phyloP scores from a whole-genome alignment of 768 basidiomycete species.

The Lactarius sp. region DNA sequence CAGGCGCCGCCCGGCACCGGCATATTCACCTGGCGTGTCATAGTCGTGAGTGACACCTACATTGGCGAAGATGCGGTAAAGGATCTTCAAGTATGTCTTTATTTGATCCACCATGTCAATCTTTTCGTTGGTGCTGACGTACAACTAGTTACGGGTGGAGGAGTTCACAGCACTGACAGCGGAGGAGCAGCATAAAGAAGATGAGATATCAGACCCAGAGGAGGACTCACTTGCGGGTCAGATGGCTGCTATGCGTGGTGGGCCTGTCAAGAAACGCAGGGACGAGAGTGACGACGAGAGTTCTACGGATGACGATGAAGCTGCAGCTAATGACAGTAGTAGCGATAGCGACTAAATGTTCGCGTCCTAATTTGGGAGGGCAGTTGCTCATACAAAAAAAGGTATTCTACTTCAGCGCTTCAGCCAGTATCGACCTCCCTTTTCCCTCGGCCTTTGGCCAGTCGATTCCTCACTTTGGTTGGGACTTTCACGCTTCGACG shows the following conservation, averaged over 20 bases:
- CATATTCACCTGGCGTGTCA: constrained; percentile 83
- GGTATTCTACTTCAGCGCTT: not conserved
- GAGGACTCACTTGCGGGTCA: constrained; percentile 96
- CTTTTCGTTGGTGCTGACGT: not conserved
- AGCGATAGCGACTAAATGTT: constrained; percentile 46
- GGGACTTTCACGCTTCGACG: constrained; percentile 39
- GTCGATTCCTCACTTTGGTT: not conserved
- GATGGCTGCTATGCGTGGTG: constrained; percentile 95
- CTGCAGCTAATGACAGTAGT: constrained; percentile 45
- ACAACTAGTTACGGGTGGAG: constrained; percentile 73
- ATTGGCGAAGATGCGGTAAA: constrained; percentile 71
- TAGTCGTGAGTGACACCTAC: constrained; percentile 83
- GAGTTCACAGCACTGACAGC: constrained; percentile 53
- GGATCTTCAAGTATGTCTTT: constrained; percentile 62
- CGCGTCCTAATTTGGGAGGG: constrained; percentile 6
- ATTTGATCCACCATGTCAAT: not conserved
- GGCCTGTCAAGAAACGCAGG: constrained; percentile 63
- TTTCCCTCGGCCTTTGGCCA: not conserved
- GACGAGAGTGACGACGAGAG: constrained; percentile 51
- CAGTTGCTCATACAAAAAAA: not conserved
- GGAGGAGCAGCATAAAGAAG: constrained; percentile 64
- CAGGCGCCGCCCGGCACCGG: constrained; percentile 86
- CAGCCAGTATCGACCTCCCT: not conserved
- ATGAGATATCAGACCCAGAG: constrained; percentile 97
- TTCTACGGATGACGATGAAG: constrained; percentile 47